Percentiles rank a stretch among this genome's conserved stretches.
phyloP scores from a whole-genome alignment of 441 rosid species.

The Eruca vesicaria region DNA sequence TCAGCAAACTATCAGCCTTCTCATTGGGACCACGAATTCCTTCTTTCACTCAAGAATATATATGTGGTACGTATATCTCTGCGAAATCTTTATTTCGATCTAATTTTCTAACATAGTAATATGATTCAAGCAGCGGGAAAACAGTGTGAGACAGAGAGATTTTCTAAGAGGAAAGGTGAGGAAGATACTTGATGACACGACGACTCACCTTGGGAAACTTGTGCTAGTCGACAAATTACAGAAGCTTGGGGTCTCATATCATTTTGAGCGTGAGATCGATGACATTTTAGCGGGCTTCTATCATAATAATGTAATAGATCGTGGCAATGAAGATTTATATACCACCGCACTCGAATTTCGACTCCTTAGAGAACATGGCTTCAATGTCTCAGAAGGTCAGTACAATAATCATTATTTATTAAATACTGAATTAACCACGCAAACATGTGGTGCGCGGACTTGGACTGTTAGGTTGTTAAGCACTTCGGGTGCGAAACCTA shows the following conservation, averaged over 20 bases:
- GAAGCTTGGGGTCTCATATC: slow-evolving; percentile 39
- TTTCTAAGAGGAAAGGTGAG: slow-evolving; percentile 1
- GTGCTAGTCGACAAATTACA: slow-evolving; percentile 33
- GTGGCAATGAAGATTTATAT: not conserved
- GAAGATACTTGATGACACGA: slow-evolving; percentile 2
- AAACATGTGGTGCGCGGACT: not conserved
- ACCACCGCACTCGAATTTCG: slow-evolving; percentile 25
- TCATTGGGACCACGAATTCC: not conserved
- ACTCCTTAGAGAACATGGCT: slow-evolving; percentile 33
- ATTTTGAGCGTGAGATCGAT: slow-evolving; percentile 27
- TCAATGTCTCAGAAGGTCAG: slow-evolving; percentile 17
- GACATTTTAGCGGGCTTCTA: not conserved
- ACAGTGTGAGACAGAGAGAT: not conserved
- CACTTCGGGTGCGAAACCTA: not conserved
- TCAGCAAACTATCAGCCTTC: slow-evolving; percentile 16
- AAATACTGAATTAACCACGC: not conserved
- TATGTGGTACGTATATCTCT: not conserved
- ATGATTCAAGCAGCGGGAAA: not conserved
- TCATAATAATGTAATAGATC: not conserved
- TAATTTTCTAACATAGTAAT: not conserved
- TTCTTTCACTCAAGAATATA: not conserved
- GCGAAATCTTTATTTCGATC: too few relatives aligned
- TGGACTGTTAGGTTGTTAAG: not conserved
- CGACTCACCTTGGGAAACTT: not conserved
- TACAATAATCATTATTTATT: not conserved